Evolutionary conservation across 2,329 filamentous ascomycete species (phyloP), one percentile per base, ranked within the genome.

Genomic region (Phaeophleospora eucalypticola): DNA sequence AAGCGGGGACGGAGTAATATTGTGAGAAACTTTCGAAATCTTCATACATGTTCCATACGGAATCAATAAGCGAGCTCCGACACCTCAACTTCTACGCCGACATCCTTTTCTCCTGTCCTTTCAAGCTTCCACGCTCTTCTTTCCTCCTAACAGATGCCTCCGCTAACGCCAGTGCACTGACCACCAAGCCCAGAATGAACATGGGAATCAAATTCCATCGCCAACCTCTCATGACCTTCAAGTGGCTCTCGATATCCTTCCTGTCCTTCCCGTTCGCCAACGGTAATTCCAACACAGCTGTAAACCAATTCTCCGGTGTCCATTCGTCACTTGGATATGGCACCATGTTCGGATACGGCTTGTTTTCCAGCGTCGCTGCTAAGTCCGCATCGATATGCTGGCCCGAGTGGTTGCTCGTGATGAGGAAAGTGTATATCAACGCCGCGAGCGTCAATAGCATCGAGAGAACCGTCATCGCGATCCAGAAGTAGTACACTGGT

Each of bases 261-360:
- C 52, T 33, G 33, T 58, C 53, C 14, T 38, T 43, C 8, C 19
- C 27, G 17, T 32, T 36, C 17, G 39, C 46, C 12, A 63, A 42
- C 17, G 49, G 45, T 10, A 61, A 46, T 27, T 56, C 32, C 33
- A 63, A 46, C 1, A 64, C 49, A 9, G 59, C 59, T 8, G 40
- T 21, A 43, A 60, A 59, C 61, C 60, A 64, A 17, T 57, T 61
- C 51, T 63, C 55, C 4, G 60, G 61, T 24, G 60, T 61, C 60
- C 61, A 63, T 17, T 44, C 3, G 4, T 54, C 41, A 4, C 44
- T 27, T 32, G 61, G 58, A 35, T 63, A 64, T 3, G 56, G 53
- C 29, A 59, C 57, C 36, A 58, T 54, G 38, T 61, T 48, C 14
- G 60, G 59, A 19, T 60, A 62, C 14, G 58, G 56, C 12, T 47